phyloP scores from a whole-genome alignment of 169 alveolate genomes.

The Plasmodium knowlesi region DNA sequence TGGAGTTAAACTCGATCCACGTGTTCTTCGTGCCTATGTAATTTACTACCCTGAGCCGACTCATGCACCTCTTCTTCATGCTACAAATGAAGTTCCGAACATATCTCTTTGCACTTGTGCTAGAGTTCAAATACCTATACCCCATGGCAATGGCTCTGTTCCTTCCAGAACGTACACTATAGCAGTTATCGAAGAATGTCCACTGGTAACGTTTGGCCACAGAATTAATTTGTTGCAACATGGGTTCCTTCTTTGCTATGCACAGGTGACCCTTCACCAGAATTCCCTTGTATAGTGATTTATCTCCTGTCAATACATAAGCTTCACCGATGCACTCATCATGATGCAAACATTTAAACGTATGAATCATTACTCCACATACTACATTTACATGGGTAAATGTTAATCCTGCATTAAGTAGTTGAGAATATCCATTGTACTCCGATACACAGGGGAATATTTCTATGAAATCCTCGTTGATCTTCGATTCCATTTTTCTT shows the following conservation, averaged over 20 bases:
- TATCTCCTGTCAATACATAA: neutral
- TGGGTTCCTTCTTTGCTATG: conserved; percentile 8
- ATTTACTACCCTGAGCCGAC: conserved; percentile 16
- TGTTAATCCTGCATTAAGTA: neutral
- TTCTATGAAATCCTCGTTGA: neutral
- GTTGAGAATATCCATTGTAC: neutral
- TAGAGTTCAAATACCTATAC: conserved; percentile 32
- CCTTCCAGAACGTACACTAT: conserved; percentile 13
- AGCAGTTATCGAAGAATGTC: conserved; percentile 12
- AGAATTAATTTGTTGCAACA: neutral
- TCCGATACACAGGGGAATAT: conserved; percentile 1
- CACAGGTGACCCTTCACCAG: conserved; percentile 7
- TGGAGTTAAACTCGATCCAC: conserved; percentile 27
- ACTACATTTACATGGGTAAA: neutral
- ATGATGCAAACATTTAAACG: neutral
- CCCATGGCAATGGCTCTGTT: conserved; percentile 36
- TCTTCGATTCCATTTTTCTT: neutral
- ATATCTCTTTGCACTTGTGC: conserved; percentile 32
- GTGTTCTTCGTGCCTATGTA: conserved; percentile 1
- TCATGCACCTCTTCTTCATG: conserved; percentile 14
- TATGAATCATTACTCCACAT: neutral
- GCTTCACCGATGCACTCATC: neutral
- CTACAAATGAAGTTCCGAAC: conserved; percentile 41
- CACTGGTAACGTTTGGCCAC: conserved; percentile 6
- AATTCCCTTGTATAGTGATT: neutral